Base-by-base conservation (phyloP, 768 basidiomycete genomes). In the Coprinopsis marcescibilis region DNA sequence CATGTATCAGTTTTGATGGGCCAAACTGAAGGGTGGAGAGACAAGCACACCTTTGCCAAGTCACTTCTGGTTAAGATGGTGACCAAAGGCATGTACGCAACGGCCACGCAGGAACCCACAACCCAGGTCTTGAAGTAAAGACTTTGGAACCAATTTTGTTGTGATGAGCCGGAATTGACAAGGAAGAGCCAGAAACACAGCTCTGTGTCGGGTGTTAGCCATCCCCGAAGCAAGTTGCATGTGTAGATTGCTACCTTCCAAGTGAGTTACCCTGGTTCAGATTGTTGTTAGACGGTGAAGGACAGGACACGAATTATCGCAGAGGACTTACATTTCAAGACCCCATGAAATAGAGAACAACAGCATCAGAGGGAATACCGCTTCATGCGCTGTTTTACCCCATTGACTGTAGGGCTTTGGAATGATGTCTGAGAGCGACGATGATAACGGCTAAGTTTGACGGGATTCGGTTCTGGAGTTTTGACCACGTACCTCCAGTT, bases 171-270 rank as follows among this genome's bases (percentile, higher is more conserved):
- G 2, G 83, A 69, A 47, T 85, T 85, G 40, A 90, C 69, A 29
- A 92, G 76, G 67, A 88, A 92, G 11, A 90, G 65, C 89, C 89
- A 91, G 60, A 92, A 92, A 56, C 86, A 91, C 0, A 91, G 70
- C 55, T 92, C 89, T 89, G 48, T 6, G 43, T 45, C 41, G 40
- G 24, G 39, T 15, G 36, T 51, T 25, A 51, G 49, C 40, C 42
- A n/a, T n/a, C n/a, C n/a, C n/a, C n/a, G n/a, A n/a, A n/a, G n/a
- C n/a, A n/a, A n/a, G n/a, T n/a, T n/a, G n/a, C n/a, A n/a, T n/a
- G n/a, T n/a, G n/a, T n/a, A n/a, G n/a, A n/a, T n/a, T n/a, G n/a
- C n/a, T 52, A 85, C 86, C 86, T 80, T 89, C 86, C 54, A 89
- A 61, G 62, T 89, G 88, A 0, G 85, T 83, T 5, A 88, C 76